Evolutionary conservation across 768 basidiomycete genomes (phyloP).

Genomic region (Mycena leptocephala): DNA sequence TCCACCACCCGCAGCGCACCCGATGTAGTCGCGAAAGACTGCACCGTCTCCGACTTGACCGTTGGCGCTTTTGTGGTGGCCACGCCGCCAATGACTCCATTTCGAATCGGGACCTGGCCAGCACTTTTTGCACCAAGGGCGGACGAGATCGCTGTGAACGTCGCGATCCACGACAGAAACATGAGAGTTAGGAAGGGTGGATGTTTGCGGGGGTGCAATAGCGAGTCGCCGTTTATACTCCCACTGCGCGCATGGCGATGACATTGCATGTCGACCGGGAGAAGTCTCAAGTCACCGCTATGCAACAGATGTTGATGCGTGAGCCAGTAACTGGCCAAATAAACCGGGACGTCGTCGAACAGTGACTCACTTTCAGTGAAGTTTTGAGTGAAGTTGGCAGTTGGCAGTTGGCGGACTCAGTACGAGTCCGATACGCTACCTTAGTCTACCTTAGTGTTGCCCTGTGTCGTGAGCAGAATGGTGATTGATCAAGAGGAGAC

Average conservation of each 20-base stretch:
- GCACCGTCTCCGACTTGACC: neutral
- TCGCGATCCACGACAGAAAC: slow-evolving; percentile 14
- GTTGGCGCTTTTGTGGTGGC: neutral
- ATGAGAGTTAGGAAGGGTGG: slow-evolving; percentile 17
- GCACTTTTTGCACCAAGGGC: slow-evolving; percentile 20
- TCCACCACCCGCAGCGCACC: slow-evolving; percentile 71
- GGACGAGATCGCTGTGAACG: slow-evolving; percentile 9
- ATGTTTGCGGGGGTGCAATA: slow-evolving; percentile 5
- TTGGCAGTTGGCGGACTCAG: neutral
- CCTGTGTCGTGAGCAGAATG: slow-evolving; percentile 1
- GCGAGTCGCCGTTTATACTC: slow-evolving; percentile 19
- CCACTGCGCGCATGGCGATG: slow-evolving; percentile 25
- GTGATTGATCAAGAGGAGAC: slow-evolving; percentile 3
- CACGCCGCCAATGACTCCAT: slow-evolving; percentile 32
- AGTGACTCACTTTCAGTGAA: neutral
- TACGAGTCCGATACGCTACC: neutral
- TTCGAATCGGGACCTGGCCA: slow-evolving; percentile 27
- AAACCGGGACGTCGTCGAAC: neutral
- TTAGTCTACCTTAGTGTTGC: neutral
- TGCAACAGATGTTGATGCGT: slow-evolving; percentile 17
- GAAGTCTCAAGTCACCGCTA: slow-evolving; percentile 14
- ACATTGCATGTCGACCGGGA: neutral
- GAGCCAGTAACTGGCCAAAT: neutral
- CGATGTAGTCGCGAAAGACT: slow-evolving; percentile 51
- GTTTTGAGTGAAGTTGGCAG: slow-evolving; percentile 5